Percentiles rank a stretch among this genome's conserved stretches.
Evolutionary conservation across 2,329 filamentous ascomycete genomes (phyloP).

Genomic region (Macrophomina pseudophaseolina): DNA sequence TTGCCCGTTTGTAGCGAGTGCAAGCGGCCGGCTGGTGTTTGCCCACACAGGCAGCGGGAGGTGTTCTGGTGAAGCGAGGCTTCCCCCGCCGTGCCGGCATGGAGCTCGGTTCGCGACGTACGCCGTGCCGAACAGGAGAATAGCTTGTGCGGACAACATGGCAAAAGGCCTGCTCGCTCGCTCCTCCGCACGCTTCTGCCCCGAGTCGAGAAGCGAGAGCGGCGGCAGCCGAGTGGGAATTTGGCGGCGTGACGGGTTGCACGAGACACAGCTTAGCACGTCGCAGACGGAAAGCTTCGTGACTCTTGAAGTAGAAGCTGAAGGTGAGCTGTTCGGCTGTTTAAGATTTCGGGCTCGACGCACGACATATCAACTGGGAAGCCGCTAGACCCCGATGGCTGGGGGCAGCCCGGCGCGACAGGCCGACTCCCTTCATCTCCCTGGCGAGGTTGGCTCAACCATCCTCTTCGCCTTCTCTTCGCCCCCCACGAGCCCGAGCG

Average conservation of each 20-base stretch:
- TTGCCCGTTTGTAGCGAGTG: not conserved
- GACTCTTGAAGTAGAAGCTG: not conserved
- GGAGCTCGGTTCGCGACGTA: not conserved
- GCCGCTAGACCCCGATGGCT: not conserved
- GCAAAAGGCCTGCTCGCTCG: not conserved
- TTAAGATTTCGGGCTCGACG: not conserved
- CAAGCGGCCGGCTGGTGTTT: not conserved
- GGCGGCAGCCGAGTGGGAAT: not conserved
- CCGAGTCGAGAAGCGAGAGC: not conserved
- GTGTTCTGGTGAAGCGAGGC: not conserved
- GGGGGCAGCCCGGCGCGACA: not conserved
- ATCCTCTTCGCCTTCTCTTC: no score
- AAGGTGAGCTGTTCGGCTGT: not conserved
- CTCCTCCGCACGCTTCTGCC: not conserved
- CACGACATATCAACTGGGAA: not conserved
- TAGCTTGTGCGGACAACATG: not conserved
- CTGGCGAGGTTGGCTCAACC: not conserved
- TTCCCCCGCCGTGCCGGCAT: not conserved
- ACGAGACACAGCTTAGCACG: not conserved
- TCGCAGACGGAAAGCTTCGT: slow-evolving; percentile 4
- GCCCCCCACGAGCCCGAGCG: no score
- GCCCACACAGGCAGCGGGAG: not conserved
- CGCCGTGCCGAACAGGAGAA: not conserved
- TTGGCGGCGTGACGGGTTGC: not conserved
- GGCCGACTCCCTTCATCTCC: not conserved